Percentiles rank a stretch among this genome's conserved stretches.
Evolutionary conservation across 768 basidiomycete genomes (phyloP).

Genomic region (Phaffia tasmanica): DNA sequence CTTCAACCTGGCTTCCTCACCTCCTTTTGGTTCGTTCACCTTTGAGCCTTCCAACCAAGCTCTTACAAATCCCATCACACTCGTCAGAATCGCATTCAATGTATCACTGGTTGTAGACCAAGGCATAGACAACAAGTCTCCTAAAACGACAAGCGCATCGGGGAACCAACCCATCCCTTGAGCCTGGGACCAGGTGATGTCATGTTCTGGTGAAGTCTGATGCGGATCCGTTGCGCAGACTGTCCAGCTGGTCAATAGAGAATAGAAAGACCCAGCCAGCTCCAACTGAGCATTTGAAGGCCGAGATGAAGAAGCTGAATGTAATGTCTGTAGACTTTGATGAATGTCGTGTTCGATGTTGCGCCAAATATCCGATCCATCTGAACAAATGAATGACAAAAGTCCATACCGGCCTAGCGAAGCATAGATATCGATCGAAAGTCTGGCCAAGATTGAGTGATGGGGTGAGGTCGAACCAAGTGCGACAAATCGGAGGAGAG

Average conservation of each 20-base stretch:
- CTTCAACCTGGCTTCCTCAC: constrained; percentile 8
- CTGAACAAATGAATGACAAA: constrained; percentile 56
- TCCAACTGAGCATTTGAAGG: neutral
- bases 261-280: constrained; percentile 48
- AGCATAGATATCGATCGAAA: constrained; percentile 49
- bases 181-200: constrained; percentile 80
- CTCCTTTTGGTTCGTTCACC: constrained; percentile 53
- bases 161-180: constrained; percentile 64
- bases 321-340: neutral
- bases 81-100: neutral
- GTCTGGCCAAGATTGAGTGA: neutral
- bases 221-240: constrained; percentile 85
- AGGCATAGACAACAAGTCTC: neutral
- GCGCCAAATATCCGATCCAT: constrained; percentile 50
- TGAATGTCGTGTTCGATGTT: constrained; percentile 39
- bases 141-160: constrained; percentile 37
- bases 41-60: constrained; percentile 68
- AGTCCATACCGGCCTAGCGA: constrained; percentile 67
- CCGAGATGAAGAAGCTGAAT: neutral
- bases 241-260: constrained; percentile 59
- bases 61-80: constrained; percentile 4
- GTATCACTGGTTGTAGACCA: neutral
- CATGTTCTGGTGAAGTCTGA: constrained; percentile 70
- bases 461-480: constrained; percentile 56
- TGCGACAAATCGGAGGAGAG: constrained; percentile 16